Conservation (phyloP, 345 rosid genomes). For the Camelina sativa region DNA sequence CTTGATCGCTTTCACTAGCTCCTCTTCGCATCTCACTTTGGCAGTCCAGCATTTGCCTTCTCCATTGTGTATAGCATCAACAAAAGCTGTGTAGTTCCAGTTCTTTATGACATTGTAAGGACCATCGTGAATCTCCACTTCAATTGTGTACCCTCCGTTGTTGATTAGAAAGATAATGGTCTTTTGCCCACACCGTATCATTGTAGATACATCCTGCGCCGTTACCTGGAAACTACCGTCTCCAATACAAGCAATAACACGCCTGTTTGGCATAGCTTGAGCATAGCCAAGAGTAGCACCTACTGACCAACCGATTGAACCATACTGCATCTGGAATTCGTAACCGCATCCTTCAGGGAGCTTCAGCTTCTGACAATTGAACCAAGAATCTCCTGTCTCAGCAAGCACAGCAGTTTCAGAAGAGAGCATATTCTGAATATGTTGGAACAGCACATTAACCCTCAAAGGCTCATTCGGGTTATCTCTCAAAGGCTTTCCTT, state of each 20-base stretch:
- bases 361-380: slow-evolving; percentile 67
- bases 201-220: slow-evolving; percentile 71
- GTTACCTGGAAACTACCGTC: slow-evolving; percentile 79
- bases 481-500: slow-evolving; percentile 50
- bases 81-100: slow-evolving; percentile 71
- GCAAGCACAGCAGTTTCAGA: slow-evolving; percentile 57
- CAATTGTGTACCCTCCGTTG: slow-evolving; percentile 74
- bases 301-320: slow-evolving; percentile 69
- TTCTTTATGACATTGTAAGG: slow-evolving; percentile 74
- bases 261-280: slow-evolving; percentile 54
- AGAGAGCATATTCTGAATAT: slow-evolving; percentile 56
- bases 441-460: slow-evolving; percentile 58
- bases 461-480: slow-evolving; percentile 51
- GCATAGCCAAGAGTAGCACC: slow-evolving; percentile 74
- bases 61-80: slow-evolving; percentile 66
- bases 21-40: slow-evolving; percentile 58
- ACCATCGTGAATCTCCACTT: slow-evolving; percentile 72
- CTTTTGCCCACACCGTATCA: slow-evolving; percentile 59
- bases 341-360: slow-evolving; percentile 64
- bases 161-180: slow-evolving; percentile 66
- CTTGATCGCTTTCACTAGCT: slow-evolving; percentile 54
- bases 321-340: slow-evolving; percentile 66
- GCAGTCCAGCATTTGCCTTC: slow-evolving; percentile 72
- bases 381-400: slow-evolving; percentile 71
- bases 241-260: slow-evolving; percentile 65